Evolutionary conservation across 257 asterid species (phyloP).

Genomic region (Lavandula angustifolia): DNA sequence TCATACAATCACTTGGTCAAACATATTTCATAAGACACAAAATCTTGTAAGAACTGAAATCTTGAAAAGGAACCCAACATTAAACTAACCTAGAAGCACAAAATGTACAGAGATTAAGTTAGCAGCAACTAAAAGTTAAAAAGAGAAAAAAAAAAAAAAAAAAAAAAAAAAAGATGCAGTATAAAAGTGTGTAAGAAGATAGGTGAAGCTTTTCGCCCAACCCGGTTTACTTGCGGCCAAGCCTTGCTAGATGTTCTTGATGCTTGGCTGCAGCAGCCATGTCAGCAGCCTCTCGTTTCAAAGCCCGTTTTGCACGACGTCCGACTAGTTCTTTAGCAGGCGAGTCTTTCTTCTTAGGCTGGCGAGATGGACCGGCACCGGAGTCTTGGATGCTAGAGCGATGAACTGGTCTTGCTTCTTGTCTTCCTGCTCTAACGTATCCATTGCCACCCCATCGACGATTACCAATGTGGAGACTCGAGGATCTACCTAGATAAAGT

Average conservation of each 20-base stretch:
- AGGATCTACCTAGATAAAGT: constrained; percentile 49
- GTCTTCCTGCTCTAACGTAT: constrained; percentile 79
- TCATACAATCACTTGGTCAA: neutral
- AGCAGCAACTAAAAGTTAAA: constrained; percentile 4
- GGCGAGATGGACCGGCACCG: constrained; percentile 71
- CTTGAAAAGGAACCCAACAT: constrained; percentile 13
- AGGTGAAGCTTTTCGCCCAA: constrained; percentile 6
- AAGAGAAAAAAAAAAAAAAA: too few species aligned
- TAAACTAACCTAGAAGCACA: constrained; percentile 23
- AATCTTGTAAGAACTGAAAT: neutral
- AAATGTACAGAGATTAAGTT: constrained; percentile 20
- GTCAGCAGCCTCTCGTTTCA: constrained; percentile 81
- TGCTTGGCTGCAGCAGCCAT: constrained; percentile 74
- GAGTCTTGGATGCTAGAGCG: constrained; percentile 38
- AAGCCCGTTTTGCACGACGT: constrained; percentile 81
- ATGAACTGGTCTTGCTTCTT: constrained; percentile 65
- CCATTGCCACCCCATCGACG: constrained; percentile 90
- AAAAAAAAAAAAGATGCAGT: neutral
- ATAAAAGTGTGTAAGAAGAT: constrained; percentile 6
- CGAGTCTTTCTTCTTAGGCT: constrained; percentile 56
- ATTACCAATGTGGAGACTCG: constrained; percentile 63
- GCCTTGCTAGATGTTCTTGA: constrained; percentile 58
- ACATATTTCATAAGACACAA: constrained; percentile 6
- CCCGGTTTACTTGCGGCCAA: constrained; percentile 44
- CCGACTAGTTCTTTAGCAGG: constrained; percentile 57